Base-by-base conservation (phyloP, 1,139 yeast species). In the Blastobotrys serpentis region DNA sequence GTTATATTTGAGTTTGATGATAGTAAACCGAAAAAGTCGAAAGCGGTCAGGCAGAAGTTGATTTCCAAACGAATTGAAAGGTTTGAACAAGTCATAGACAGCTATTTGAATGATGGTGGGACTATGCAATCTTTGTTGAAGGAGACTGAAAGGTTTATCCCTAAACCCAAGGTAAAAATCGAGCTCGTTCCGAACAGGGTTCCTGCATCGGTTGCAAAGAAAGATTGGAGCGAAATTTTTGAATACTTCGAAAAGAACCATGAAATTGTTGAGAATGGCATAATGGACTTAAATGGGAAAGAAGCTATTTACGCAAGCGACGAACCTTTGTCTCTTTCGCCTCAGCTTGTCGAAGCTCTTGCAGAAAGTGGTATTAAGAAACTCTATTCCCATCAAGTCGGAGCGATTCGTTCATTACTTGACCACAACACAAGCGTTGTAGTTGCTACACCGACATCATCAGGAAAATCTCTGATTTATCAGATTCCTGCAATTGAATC, bases 391-490 rank as follows among this genome's bases (percentile, higher is more conserved):
- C 99, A 92, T 65, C 99, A 92, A 64, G 79, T 85, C 0, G 77
- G 78, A 44, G 96, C 97, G 0, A 65, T 92, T 4, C 76, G 79
- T 49, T 75, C 81, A 0, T 67, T 88, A 11, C 13, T 40, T 5
- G 61, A 73, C 44, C 60, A 67, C 0, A 78, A 79, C 1, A 70
- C 75, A 39, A 82, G 90, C 65, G 88, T 89, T 1, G 86, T 92
- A 37, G 82, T 90, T 1, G 84, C 96, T 17, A 94, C 98, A 0
- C 81, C 97, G 0, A 92, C 99, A 0, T 88, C 97, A 1, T 88
- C 97, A 0, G 99, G 99, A 38, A 92, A 92, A 59, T 89, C 98
- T 0, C 70, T 92, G 48, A 85, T 94, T 26, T 92, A 89, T 62
- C 98, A 92, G 65, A 68, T 89, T 1, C 96, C 98, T 0, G 87